phyloP scores from a whole-genome alignment of 768 basidiomycete genomes.

The Hygrocybe punicea region DNA sequence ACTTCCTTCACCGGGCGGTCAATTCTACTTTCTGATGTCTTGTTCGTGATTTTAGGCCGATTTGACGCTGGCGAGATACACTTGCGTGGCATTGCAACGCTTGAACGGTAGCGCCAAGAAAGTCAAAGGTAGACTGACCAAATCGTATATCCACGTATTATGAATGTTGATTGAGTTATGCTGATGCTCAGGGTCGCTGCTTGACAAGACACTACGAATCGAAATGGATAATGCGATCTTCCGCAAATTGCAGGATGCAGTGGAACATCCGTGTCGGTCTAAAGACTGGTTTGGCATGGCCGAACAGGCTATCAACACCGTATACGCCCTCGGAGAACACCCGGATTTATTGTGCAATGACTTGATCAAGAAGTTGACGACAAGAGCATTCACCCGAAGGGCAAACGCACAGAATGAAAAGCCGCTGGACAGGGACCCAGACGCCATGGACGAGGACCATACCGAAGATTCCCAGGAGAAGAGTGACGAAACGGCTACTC shows the following conservation, averaged over 20 bases:
- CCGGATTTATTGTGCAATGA: slow-evolving; percentile 80
- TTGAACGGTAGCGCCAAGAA: slow-evolving; percentile 95
- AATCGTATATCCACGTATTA: too few species aligned
- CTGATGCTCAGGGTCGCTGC: slow-evolving; percentile 77
- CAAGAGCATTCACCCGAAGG: slow-evolving; percentile 56
- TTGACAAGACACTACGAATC: slow-evolving; percentile 80
- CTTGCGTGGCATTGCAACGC: slow-evolving; percentile 88
- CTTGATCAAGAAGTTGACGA: slow-evolving; percentile 79
- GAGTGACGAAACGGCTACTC: slow-evolving; percentile 22
- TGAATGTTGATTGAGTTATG: not conserved
- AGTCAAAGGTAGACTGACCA: slow-evolving; percentile 87
- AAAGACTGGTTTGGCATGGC: slow-evolving; percentile 97
- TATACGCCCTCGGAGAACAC: slow-evolving; percentile 91
- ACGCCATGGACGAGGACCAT: slow-evolving; percentile 58
- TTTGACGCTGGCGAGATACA: slow-evolving; percentile 86
- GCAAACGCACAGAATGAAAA: slow-evolving; percentile 22
- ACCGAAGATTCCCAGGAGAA: slow-evolving; percentile 33
- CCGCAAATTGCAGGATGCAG: slow-evolving; percentile 71
- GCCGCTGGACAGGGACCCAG: slow-evolving; percentile 27
- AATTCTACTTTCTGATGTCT: not conserved
- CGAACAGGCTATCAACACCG: slow-evolving; percentile 94
- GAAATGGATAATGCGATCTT: slow-evolving; percentile 89
- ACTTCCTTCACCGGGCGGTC: not conserved
- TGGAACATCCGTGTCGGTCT: slow-evolving; percentile 75
- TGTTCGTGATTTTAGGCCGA: slow-evolving; percentile 56